phyloP scores from a whole-genome alignment of 352 stramenopile species.

The Globisporangium alternatum region DNA sequence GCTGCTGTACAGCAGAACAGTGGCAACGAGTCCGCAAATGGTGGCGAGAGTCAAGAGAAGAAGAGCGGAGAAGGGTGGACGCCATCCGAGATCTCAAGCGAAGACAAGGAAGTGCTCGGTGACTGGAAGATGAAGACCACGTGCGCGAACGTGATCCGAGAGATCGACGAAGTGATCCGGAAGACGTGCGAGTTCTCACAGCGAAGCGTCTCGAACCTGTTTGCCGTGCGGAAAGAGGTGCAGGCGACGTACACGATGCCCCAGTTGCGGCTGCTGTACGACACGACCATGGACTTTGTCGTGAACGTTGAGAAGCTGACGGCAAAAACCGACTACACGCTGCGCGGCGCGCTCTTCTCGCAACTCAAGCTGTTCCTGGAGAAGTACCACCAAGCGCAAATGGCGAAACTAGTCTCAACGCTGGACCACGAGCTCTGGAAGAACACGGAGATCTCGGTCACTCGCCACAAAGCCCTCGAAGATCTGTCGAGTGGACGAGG shows the following conservation, averaged over 20 bases:
- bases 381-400: constrained; percentile 91
- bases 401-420: constrained; percentile 91
- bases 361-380: constrained; percentile 96
- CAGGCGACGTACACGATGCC: constrained; percentile 87
- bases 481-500: constrained; percentile 91
- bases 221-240: constrained; percentile 85
- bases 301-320: constrained; percentile 90
- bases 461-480: constrained; percentile 87
- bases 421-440: constrained; percentile 95
- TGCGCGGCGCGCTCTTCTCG: constrained; percentile 91
- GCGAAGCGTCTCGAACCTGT: constrained; percentile 83
- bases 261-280: constrained; percentile 94
- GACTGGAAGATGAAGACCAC: constrained; percentile 80
- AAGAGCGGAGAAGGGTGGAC: constrained; percentile 30
- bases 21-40: background rate
- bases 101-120: constrained; percentile 49
- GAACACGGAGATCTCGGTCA: constrained; percentile 90
- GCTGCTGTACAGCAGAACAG: background rate
- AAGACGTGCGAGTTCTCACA: constrained; percentile 88
- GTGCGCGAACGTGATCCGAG: constrained; percentile 69
- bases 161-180: constrained; percentile 81
- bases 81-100: constrained; percentile 35
- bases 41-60: constrained; percentile 11
- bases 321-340: constrained; percentile 89
- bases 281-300: constrained; percentile 92